Percentiles rank a stretch among this genome's conserved stretches.
Conservation (phyloP, 768 basidiomycete species). For the Hemileccinum impolitum region DNA sequence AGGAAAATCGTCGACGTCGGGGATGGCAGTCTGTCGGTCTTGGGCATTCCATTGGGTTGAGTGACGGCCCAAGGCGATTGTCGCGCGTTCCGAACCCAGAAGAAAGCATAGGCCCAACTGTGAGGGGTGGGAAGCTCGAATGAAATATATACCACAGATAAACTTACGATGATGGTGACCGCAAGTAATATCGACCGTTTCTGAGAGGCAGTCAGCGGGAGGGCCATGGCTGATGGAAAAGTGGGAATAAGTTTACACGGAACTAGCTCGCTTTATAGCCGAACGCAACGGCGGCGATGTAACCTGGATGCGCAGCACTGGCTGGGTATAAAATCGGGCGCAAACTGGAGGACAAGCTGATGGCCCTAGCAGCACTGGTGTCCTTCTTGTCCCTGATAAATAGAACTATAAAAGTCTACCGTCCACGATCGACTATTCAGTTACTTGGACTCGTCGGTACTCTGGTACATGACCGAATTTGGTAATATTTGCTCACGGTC, state of each 20-base stretch:
- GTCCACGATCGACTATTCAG: too few relatives aligned
- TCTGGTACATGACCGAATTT: slow-evolving; percentile 6
- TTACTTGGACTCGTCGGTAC: too few relatives aligned
- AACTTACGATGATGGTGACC: slow-evolving; percentile 23
- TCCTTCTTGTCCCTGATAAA: too few relatives aligned
- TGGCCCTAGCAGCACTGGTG: too few relatives aligned
- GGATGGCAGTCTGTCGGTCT: neutral
- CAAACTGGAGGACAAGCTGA: neutral
- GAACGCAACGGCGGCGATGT: too few relatives aligned
- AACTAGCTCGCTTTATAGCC: too few relatives aligned
- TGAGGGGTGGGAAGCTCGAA: neutral
- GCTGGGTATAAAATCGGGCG: neutral
- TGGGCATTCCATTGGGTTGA: slow-evolving; percentile 1
- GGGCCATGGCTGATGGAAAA: slow-evolving; percentile 9
- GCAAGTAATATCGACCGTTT: slow-evolving; percentile 30
- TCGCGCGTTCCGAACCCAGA: slow-evolving; percentile 9
- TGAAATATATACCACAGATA: too few relatives aligned
- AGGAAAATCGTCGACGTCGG: neutral
- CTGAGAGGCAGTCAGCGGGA: slow-evolving; percentile 28
- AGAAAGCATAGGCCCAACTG: slow-evolving; percentile 24
- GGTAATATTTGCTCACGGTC: slow-evolving; percentile 29
- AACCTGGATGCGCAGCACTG: neutral
- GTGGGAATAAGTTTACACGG: too few relatives aligned
- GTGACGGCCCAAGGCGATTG: slow-evolving; percentile 1
- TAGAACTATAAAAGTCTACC: too few relatives aligned